Percentiles rank a stretch among this genome's conserved stretches.
phyloP scores from a whole-genome alignment of 176 grass and related monocot genomes.

The Coix lacrymajobi region DNA sequence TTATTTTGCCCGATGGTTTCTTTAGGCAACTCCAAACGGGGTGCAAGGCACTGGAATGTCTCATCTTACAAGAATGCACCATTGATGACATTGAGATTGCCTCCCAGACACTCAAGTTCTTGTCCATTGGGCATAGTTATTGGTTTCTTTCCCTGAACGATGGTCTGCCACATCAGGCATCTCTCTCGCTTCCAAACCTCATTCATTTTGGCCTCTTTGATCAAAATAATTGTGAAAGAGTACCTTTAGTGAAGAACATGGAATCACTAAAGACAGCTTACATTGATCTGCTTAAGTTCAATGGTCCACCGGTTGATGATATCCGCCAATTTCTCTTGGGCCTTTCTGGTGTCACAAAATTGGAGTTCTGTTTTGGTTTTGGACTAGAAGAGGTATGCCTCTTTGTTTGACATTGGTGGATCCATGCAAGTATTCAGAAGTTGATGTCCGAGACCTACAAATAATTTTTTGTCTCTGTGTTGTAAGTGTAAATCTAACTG shows the following conservation, averaged over 20 bases:
- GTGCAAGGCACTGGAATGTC: slow-evolving; percentile 5
- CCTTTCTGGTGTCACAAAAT: slow-evolving; percentile 8
- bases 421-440: not conserved
- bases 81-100: not conserved
- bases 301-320: not conserved
- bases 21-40: not conserved
- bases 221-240: fast-evolving
- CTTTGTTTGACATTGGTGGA: not conserved
- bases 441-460: not conserved
- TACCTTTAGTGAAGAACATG: slow-evolving; percentile 15
- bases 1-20: not conserved
- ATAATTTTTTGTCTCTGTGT: not conserved
- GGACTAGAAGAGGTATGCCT: not conserved
- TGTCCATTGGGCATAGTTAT: not conserved
- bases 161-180: not conserved
- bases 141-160: not conserved
- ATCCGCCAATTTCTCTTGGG: not conserved
- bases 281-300: not conserved
- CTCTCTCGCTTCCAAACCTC: not conserved
- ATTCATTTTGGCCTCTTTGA: not conserved
- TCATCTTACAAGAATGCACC: not conserved
- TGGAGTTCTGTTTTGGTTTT: not conserved
- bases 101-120: slow-evolving; percentile 1
- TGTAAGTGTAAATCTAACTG: not conserved
- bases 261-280: slow-evolving; percentile 1